These are phyloP conservation scores for Eutrema yunnanense DNA, from an alignment of 345 rosid genomes.

Conservation along the genomic window DNA sequence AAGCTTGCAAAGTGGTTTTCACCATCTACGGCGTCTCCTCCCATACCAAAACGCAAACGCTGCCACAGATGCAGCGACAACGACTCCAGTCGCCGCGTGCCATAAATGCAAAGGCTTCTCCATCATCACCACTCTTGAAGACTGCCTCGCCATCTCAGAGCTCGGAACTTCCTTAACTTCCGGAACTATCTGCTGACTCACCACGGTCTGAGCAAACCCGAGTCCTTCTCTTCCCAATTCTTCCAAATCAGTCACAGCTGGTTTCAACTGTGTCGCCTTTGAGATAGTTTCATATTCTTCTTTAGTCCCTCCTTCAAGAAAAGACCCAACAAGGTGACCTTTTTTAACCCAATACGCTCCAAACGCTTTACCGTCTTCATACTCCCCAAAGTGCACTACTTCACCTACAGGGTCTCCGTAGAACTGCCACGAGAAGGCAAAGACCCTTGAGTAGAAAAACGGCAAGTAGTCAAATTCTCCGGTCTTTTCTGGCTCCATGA, in stretches of 20 bases:
- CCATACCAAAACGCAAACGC: constrained; percentile 92
- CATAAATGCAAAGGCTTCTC: constrained; percentile 49
- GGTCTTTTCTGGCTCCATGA: constrained; percentile 67
- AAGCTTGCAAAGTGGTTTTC: constrained; percentile 15
- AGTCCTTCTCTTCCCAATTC: constrained; percentile 65
- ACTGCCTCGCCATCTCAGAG: constrained; percentile 14
- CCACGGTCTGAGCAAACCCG: constrained; percentile 49
- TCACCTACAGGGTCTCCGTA: constrained; percentile 89
- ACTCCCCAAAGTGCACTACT: constrained; percentile 83
- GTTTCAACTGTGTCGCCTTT: constrained; percentile 57
- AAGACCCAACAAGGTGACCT: constrained; percentile 79
- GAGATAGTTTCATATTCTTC: constrained; percentile 89
- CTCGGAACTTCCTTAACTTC: constrained; percentile 16
- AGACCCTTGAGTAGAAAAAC: constrained; percentile 89
- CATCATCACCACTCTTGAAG: constrained; percentile 35
- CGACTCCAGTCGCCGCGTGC: constrained; percentile 72
- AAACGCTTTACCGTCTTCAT: constrained; percentile 47
- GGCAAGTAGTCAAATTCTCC: constrained; percentile 80
- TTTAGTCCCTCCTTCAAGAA: constrained; percentile 91
- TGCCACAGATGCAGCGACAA: constrained; percentile 76
- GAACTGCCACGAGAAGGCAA: constrained; percentile 84
- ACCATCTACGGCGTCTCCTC: constrained; percentile 81
- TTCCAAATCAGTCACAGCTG: constrained; percentile 44
- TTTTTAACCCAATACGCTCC: constrained; percentile 91
- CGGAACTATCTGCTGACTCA: constrained; percentile 35